A percentile compares a stretch with the other conserved stretches of the same genome.
phyloP scores from a whole-genome alignment of 306 rosid species.

The Lagenaria siceraria region DNA sequence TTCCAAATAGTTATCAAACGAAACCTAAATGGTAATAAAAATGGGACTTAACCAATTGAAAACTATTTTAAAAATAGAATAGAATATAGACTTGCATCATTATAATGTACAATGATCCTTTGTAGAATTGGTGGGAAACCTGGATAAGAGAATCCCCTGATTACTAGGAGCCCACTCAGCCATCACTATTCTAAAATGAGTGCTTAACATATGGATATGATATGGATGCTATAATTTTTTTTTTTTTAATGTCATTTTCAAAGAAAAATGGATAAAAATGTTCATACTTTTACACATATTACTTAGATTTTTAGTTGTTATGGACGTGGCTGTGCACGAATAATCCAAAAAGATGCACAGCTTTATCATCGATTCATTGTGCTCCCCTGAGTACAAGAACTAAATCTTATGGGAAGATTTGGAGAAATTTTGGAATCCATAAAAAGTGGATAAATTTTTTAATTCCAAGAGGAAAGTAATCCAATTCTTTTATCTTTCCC shows the following conservation, averaged over 20 bases:
- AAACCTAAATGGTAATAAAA: too few species aligned
- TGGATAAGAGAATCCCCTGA: neutral
- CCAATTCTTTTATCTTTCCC: neutral
- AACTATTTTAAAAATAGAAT: too few species aligned
- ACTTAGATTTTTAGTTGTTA: neutral
- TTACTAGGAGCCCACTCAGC: neutral
- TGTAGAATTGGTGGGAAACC: neutral
- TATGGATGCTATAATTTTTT: neutral
- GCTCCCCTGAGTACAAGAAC: neutral
- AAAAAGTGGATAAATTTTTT: neutral
- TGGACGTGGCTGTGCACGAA: neutral
- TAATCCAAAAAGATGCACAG: neutral
- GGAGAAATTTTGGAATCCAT: neutral
- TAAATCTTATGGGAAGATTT: neutral
- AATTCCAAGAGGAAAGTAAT: neutral
- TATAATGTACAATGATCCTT: too few species aligned
- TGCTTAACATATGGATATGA: neutral
- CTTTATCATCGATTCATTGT: neutral
- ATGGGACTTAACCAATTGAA: too few species aligned
- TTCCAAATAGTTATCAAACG: too few species aligned
- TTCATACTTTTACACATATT: neutral
- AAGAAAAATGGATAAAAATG: neutral
- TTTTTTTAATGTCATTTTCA: neutral
- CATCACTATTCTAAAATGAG: neutral
- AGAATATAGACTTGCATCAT: too few species aligned